Base-by-base conservation (phyloP, 495 filamentous ascomycete genomes). In the Penicillium cataractarum region DNA sequence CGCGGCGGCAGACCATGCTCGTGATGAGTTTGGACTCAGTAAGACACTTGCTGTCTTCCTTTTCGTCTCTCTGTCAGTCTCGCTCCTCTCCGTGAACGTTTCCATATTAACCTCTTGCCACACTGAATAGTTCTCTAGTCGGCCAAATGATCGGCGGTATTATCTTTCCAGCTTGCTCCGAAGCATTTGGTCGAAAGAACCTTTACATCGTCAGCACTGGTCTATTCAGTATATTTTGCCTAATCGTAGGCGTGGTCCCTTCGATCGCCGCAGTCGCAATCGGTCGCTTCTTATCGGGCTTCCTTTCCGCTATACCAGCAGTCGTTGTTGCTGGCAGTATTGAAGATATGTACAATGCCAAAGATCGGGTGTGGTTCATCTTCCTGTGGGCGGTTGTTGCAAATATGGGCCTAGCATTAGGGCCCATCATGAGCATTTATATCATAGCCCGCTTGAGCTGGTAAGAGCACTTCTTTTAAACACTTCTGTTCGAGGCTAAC, bases 301-400 rank as follows among this genome's bases (percentile, higher is more conserved):
- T 82, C n/a, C 58, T 78, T 2, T 82, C 80, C 0, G 78, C 80
- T 2, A 72, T 83, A 3, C 82, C 80, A 3, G 71, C 75, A 0
- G 71, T 79, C 13, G 74, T 83, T 6, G 73, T 79, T 12, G 71
- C 74, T 0, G 80, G 81, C 0, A 82, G 78, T 44, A 75, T 83
- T 52, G 81, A 85, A 61, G 82, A 84, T 63, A 76, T 85, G 65
- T 84, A 72, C 60, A 73, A 79, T 57, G 63, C 73, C 0, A 68
- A 66, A 42, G 69, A 67, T 35, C 73, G 82, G 0, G 75, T 82
- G 12, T 85, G 80, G 78, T 39, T 82, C 7, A 75, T 83, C 19
- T 81, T 78, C 33, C 37, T 69, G 2, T 85, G 79, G 74, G 72
- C 70, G 22, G 65, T 68, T 46, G 68, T 69, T 17, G 69, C 78